These are phyloP conservation scores for Aureobasidium pullulans DNA, from an alignment of 2,329 filamentous ascomycete genomes.

Conservation along the genomic window DNA sequence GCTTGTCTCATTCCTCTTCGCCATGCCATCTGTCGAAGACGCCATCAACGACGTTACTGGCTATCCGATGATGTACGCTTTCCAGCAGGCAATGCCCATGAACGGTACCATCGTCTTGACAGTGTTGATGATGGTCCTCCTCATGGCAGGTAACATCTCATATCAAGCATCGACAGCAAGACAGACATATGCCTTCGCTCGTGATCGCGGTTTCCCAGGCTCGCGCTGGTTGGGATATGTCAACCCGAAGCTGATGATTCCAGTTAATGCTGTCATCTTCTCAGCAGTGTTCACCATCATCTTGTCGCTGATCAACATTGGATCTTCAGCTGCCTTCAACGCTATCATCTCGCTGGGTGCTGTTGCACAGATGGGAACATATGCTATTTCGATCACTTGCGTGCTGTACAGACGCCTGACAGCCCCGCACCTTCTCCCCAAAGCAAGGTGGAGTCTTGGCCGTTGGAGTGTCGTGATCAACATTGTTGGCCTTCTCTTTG, in stretches of 20 bases:
- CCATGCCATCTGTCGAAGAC: conserved; percentile 22
- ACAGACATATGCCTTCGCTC: conserved; percentile 35
- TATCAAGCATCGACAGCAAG: conserved; percentile 27
- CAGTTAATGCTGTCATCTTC: conserved; percentile 17
- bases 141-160: conserved; percentile 30
- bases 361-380: conserved; percentile 34
- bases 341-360: conserved; percentile 30
- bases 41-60: conserved; percentile 26
- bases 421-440: conserved; percentile 31
- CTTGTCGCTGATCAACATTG: conserved; percentile 20
- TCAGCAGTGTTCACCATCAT: conserved; percentile 15
- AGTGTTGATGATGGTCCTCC: conserved; percentile 23
- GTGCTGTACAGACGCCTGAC: conserved; percentile 33
- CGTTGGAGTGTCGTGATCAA: conserved; percentile 33
- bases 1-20: conserved; percentile 24
- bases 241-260: conserved; percentile 12
- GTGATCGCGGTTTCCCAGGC: conserved; percentile 37
- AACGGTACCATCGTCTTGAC: conserved; percentile 26
- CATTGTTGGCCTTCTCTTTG: conserved; percentile 29
- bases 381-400: conserved; percentile 34
- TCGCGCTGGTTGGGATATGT: conserved; percentile 22
- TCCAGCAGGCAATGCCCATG: conserved; percentile 25
- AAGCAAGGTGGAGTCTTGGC: conserved; percentile 33
- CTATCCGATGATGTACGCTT: conserved; percentile 29
- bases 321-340: conserved; percentile 16